Evolutionary conservation across 441 rosid genomes (phyloP), one percentile per base, ranked within the genome.

Genomic region (Erodium chrysanthum): DNA sequence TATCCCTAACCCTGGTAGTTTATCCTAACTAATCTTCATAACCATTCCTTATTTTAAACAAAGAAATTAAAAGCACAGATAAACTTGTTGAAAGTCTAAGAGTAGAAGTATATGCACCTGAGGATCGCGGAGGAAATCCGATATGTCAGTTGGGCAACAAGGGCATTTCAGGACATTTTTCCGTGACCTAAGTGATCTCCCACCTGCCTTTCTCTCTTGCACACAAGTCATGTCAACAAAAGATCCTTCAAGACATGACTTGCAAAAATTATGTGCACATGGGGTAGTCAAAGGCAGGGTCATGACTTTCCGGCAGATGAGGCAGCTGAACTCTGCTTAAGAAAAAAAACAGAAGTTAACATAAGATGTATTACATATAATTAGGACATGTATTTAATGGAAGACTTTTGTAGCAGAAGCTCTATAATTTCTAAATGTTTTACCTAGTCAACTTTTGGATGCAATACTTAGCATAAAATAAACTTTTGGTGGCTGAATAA

Each of bases 111-210:
- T 37, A 8, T 37, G 48, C 42, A 85, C 95, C 88, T 86, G 84
- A 1, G 87, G 85, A 69, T 84, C 80, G 67, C 73, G 85, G 22
- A 90, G 80, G 64, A 82, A 84, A 20, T 91, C 93, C 4, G 89
- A 72, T 14, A 88, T 76, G 80, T 89, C 91, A 29, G 62, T 73
- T 23, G 84, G 71, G 74, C 96, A 87, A 2, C 76, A 74, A 40
- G 96, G 96, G 67, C 97, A 91, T 0, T 80, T 84, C 85, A 84
- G 71, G 54, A 87, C 6, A 27, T 83, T 87, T 82, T 86, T 87
- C 68, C 79, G 83, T 0, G 77, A 70, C 15, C 96, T 78, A 0
- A 87, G 78, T 0, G 84, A 77, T 18, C 93, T 78, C 5, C 96
- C 81, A 6, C 88, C 88, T 72, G 78, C 66, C 15, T 65, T 75